Evolutionary conservation across 1,139 yeast species (phyloP), one percentile per base, ranked within the genome.

Genomic region (Debaryomyces sp.): DNA sequence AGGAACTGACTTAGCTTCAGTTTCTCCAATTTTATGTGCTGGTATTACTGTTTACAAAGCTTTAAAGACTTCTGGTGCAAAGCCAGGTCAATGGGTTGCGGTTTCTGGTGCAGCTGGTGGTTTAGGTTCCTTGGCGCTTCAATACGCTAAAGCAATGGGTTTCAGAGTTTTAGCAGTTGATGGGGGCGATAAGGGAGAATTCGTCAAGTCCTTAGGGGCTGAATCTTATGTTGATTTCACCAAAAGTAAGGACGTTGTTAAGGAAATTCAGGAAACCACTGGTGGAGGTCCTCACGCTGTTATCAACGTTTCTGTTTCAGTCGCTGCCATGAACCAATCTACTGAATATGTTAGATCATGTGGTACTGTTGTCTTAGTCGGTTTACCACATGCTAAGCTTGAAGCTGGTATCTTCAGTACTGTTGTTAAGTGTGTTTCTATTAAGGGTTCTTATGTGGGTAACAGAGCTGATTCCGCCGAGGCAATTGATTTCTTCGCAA

Each of bases 11-110:
- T 80, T 88, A 63, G 91, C 92, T 50, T 71, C 77, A 57, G 83
- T 84, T 51, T 83, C 96, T 27, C 96, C 96, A 57, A 82, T 89
- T 54, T 75, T 86, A 61, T 86, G 92, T 80, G 92, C 91, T 24
- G 92, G 92, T 74, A 82, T 86, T 61, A 86, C 91, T 37, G 91
- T 85, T 45, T 86, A 85, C 80, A 85, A 85, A 69, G 91, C 91
- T 22, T 73, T 86, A 63, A 86, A 86, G 73, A 84, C 87, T 39
- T 87, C 90, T 48, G 76, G 77, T 56, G 68, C 80, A 53, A 58
- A 67, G 54, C 82, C 90, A 41, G 91, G 91, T 56, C 81, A 85
- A 66, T 85, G 89, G 89, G 89, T 85, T 54, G 87, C 88, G 50
- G 74, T 86, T 52, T 83, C 89, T 38, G 92, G 91, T 72, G 91